Conservation (phyloP, 768 basidiomycete species). For the Podaxis sp. region DNA sequence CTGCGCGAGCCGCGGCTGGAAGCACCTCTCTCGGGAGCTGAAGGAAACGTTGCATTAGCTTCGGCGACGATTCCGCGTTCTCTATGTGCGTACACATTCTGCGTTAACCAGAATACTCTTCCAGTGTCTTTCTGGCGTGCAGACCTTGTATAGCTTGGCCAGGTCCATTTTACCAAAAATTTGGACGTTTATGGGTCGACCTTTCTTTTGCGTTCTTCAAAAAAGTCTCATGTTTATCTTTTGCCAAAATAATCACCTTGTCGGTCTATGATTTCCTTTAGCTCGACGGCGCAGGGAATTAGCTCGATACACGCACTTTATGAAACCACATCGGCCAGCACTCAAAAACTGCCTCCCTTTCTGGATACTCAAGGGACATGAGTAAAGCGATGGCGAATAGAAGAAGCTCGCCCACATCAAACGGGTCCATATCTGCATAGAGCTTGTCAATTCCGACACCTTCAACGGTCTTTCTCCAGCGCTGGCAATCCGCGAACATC, state of each 20-base stretch:
- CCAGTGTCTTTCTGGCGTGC: conserved; percentile 64
- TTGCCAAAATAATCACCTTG: conserved; percentile 43
- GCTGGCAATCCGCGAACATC: conserved; percentile 67
- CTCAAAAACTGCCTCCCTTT: conserved; percentile 66
- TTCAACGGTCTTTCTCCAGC: conserved; percentile 66
- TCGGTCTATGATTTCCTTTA: conserved; percentile 50
- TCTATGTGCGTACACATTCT: conserved; percentile 43
- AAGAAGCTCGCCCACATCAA: conserved; percentile 50
- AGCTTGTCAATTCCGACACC: conserved; percentile 67
- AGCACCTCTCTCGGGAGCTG: conserved; percentile 63
- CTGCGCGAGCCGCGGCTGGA: conserved; percentile 60
- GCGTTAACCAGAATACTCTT: conserved; percentile 62
- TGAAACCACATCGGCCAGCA: conserved; percentile 83
- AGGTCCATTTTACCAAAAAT: conserved; percentile 61
- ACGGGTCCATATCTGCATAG: conserved; percentile 63
- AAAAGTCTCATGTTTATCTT: background rate
- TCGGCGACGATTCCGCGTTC: background rate
- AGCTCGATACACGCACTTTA: conserved; percentile 44
- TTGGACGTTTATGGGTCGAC: conserved; percentile 71
- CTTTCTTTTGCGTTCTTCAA: conserved; percentile 43
- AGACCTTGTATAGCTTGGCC: conserved; percentile 52
- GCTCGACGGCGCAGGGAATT: background rate
- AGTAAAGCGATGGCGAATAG: background rate
- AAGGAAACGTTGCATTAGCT: background rate
- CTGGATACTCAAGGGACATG: conserved; percentile 53